phyloP scores from a whole-genome alignment of 2,329 filamentous ascomycete species.

The Nothophoma quercina region DNA sequence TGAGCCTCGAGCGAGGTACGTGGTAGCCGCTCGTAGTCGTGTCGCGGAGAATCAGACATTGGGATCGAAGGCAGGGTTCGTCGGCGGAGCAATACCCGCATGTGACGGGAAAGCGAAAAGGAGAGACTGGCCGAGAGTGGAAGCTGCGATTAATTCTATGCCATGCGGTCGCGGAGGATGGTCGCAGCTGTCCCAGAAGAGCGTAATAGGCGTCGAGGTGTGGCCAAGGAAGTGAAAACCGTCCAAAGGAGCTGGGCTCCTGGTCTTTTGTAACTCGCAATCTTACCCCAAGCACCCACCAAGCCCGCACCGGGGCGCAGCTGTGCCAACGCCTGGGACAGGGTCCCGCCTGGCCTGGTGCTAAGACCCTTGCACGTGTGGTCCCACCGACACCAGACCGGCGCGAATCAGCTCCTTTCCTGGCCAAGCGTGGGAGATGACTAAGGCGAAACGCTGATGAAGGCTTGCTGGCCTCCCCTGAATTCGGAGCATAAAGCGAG shows the following conservation, averaged over 20 bases:
- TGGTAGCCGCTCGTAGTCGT: constrained; percentile 46
- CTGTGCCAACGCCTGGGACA: constrained; percentile 1
- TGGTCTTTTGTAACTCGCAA: constrained; percentile 11
- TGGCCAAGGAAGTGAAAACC: not conserved
- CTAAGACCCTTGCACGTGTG: constrained; percentile 3
- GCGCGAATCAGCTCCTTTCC: no score
- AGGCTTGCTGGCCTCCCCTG: not conserved
- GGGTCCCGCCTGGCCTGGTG: constrained; percentile 4
- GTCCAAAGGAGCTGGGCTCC: not conserved
- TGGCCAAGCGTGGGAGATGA: not conserved
- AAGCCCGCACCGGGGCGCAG: constrained; percentile 9
- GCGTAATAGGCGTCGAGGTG: not conserved
- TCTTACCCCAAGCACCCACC: constrained; percentile 17
- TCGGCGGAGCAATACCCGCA: constrained; percentile 12
- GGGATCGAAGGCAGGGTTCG: constrained; percentile 5
- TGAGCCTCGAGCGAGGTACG: constrained; percentile 39
- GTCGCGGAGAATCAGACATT: constrained; percentile 31
- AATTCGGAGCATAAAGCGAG: constrained; percentile 8
- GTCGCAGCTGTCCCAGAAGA: not conserved
- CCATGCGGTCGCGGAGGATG: not conserved
- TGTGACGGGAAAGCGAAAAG: not conserved
- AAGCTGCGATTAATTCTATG: not conserved
- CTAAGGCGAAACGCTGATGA: not conserved
- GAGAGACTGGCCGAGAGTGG: not conserved
- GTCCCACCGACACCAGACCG: constrained; percentile 3